These are phyloP conservation scores for Fusarium succisae DNA, from an alignment of 2,329 filamentous ascomycete genomes.

Conservation along the genomic window DNA sequence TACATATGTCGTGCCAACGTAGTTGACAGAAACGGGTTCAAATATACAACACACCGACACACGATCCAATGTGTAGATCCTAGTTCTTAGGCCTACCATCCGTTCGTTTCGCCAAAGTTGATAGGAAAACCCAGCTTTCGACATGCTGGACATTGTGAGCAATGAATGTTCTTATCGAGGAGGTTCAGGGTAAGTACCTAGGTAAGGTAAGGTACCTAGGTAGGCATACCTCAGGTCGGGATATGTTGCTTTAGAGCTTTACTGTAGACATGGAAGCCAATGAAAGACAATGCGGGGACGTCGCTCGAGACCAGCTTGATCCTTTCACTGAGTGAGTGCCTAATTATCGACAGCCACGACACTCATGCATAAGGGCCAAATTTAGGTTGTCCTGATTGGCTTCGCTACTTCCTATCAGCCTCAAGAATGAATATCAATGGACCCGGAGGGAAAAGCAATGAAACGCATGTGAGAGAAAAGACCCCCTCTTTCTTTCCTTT, in stretches of 20 bases:
- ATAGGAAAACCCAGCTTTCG: not conserved
- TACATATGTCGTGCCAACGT: not conserved
- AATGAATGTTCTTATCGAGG: not conserved
- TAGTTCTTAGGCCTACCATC: not conserved
- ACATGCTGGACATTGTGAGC: not conserved
- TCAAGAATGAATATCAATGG: constrained; percentile 3
- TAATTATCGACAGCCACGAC: constrained; percentile 58
- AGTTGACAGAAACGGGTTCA: not conserved
- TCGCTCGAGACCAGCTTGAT: constrained; percentile 32
- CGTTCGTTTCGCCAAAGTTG: not conserved
- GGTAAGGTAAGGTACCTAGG: not conserved
- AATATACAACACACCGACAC: not conserved
- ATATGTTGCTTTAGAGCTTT: not conserved
- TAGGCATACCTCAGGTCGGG: not conserved
- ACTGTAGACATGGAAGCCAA: constrained; percentile 20
- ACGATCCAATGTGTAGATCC: not conserved
- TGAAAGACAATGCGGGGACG: constrained; percentile 32
- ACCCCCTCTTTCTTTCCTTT: constrained; percentile 7
- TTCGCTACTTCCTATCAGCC: constrained; percentile 19
- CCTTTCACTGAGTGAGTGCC: constrained; percentile 46
- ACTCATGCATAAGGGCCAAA: constrained; percentile 50
- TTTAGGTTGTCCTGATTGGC: constrained; percentile 20
- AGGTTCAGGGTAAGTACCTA: constrained; percentile 18
- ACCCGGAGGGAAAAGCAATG: not conserved
- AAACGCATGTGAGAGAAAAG: not conserved